phyloP scores from a whole-genome alignment of 192 early-diverging fungal species.

The Backusella tarrabulga region DNA sequence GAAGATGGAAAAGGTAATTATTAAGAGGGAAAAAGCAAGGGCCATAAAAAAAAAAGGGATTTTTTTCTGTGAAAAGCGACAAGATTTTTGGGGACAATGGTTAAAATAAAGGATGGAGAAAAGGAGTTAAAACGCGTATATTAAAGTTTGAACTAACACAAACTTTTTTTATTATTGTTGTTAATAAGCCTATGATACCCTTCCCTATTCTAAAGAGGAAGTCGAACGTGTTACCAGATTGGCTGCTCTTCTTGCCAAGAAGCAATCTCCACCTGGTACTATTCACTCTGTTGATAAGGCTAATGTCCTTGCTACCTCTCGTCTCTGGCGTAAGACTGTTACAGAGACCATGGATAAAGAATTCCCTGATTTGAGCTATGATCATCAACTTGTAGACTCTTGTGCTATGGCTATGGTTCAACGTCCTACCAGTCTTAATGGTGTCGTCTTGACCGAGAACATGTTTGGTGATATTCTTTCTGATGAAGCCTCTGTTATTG shows the following conservation, averaged over 20 bases:
- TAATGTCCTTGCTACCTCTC: conserved; percentile 96
- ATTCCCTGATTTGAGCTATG: conserved; percentile 83
- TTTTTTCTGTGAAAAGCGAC: background rate
- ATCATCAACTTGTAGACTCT: conserved; percentile 95
- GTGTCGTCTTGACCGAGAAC: conserved; percentile 96
- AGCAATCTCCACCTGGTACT: conserved; percentile 74
- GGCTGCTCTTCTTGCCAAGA: conserved; percentile 80
- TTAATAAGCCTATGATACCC: conserved; percentile 82
- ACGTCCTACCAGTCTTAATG: conserved; percentile 88
- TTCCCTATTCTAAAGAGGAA: conserved; percentile 90
- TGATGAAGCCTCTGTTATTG: conserved; percentile 96
- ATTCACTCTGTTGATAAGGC: conserved; percentile 99
- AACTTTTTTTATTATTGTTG: conserved; percentile 10
- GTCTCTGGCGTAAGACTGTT: conserved; percentile 95
- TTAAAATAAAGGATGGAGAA: background rate
- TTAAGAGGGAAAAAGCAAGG: background rate
- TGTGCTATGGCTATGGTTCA: conserved; percentile 97
- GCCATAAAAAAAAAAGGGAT: background rate
- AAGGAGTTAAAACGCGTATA: conserved; percentile 9
- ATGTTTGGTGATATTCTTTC: conserved; percentile 99
- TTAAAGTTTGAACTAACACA: background rate
- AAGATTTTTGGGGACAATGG: background rate
- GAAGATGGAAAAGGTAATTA: conserved; percentile 68
- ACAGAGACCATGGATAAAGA: conserved; percentile 86
- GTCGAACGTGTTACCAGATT: conserved; percentile 94